These are phyloP conservation scores for Planoprotostelium fungivorum DNA, from an alignment of 78 protist genomes.

Conservation along the genomic window DNA sequence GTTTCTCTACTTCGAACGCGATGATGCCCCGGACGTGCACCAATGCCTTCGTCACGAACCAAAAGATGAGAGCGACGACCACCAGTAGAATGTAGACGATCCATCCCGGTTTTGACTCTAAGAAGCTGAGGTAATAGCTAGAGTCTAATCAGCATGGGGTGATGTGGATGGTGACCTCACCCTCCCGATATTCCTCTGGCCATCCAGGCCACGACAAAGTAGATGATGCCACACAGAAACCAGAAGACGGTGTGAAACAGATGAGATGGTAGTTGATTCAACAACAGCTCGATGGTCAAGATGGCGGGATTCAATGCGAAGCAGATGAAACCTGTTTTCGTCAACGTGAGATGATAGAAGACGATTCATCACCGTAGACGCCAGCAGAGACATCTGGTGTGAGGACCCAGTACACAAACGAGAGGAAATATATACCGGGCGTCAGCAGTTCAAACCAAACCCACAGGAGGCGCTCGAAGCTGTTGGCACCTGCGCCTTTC, in stretches of 20 bases:
- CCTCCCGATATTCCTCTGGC: background rate
- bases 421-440: background rate
- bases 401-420: background rate
- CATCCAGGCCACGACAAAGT: background rate
- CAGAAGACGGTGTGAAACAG: background rate
- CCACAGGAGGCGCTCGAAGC: background rate
- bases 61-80: background rate
- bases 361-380: background rate
- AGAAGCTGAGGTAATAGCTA: background rate
- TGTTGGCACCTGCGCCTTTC: background rate
- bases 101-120: background rate
- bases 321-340: background rate
- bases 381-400: background rate
- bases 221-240: background rate
- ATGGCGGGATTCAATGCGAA: background rate
- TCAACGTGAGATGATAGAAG: background rate
- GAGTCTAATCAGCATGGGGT: no score
- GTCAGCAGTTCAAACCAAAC: background rate
- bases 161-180: no score
- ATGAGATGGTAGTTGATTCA: background rate
- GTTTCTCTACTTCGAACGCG: background rate
- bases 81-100: background rate
- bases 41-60: background rate
- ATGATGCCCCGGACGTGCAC: background rate
- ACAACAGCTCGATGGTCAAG: background rate